phyloP scores from a whole-genome alignment of 169 alveolate genomes.

The Cryptosporidium viatorum region DNA sequence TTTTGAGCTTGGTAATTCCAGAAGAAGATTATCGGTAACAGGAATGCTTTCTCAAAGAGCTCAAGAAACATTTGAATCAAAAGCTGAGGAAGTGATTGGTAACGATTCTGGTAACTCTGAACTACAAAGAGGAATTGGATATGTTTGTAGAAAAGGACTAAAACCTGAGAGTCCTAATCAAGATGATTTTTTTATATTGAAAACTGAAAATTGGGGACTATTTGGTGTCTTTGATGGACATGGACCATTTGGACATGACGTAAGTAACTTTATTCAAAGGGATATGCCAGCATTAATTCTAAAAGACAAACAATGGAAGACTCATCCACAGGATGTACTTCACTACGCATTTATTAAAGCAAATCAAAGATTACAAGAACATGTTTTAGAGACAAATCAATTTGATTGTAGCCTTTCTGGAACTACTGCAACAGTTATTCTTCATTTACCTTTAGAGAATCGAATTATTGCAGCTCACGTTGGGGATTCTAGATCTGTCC shows the following conservation, averaged over 20 bases:
- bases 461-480: slow-evolving; percentile 85
- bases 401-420: slow-evolving; percentile 85
- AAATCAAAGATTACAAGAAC: slow-evolving; percentile 76
- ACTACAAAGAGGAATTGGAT: slow-evolving; percentile 81
- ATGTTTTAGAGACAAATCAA: slow-evolving; percentile 79
- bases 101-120: slow-evolving; percentile 55
- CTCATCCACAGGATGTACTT: slow-evolving; percentile 79
- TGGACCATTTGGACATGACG: slow-evolving; percentile 91
- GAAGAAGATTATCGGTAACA: slow-evolving; percentile 64
- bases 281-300: slow-evolving; percentile 80
- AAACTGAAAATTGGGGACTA: slow-evolving; percentile 80
- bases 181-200: slow-evolving; percentile 85
- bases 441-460: slow-evolving; percentile 76
- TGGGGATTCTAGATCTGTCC: slow-evolving; percentile 88
- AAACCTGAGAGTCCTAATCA: slow-evolving; percentile 91
- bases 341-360: slow-evolving; percentile 80
- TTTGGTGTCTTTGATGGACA: slow-evolving; percentile 93
- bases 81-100: slow-evolving; percentile 68
- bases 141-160: slow-evolving; percentile 87
- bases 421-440: slow-evolving; percentile 82
- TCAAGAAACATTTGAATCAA: slow-evolving; percentile 68
- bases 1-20: slow-evolving; percentile 29
- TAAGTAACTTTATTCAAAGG: slow-evolving; percentile 84
- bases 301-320: slow-evolving; percentile 65
- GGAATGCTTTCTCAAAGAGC: slow-evolving; percentile 58